Base-by-base conservation (phyloP, 768 basidiomycete genomes). In the Naganishia randhawae region DNA sequence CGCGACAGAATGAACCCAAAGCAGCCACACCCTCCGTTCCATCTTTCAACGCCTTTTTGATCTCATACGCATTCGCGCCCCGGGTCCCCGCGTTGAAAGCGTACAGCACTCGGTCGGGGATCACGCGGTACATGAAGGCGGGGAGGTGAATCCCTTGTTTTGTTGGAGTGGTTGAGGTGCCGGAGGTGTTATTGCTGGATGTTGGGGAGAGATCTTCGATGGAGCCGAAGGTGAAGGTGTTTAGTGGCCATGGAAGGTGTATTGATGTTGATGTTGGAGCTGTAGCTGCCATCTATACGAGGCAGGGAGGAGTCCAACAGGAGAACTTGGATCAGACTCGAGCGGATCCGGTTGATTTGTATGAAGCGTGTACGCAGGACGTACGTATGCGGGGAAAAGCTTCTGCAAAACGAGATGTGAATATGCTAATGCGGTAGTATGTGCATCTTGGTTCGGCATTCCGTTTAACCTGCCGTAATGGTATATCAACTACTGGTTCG, bases 371-470 rank as follows among this genome's bases (percentile, higher is more conserved):
- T n/a, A n/a, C n/a, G n/a, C n/a, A 22, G 14, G 32, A 69, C 69
- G 25, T 32, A 70, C 69, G 57, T 62, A 66, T 27, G 69, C 69
- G 0, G 69, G 69, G 33, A 45, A 50, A n/a, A 70, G 61, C 65
- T 70, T 70, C 33, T 66, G 65, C 11, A 67, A 33, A 14, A 70
- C 52, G n/a, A 70, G 35, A 33, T 70, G 69, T 7, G 69, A 62
- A 50, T 65, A 57, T 19, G 65, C 65, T 2, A 70, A 31, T 0
- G 65, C 69, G 1, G 25, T 53, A 10, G 69, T 70, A 63, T 70
- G 69, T 22, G 69, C 69, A 53, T 70, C 69, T 33, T 66, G 50
- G 5, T n/a, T 50, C n/a, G 69, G 65, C 65, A 70, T 62, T 8
- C 69, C 69, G n/a, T 70, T 70, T 27, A 66, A 33, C 29, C 65